Evolutionary conservation across 306 rosid species (phyloP).

Genomic region (Cucumis sativus): DNA sequence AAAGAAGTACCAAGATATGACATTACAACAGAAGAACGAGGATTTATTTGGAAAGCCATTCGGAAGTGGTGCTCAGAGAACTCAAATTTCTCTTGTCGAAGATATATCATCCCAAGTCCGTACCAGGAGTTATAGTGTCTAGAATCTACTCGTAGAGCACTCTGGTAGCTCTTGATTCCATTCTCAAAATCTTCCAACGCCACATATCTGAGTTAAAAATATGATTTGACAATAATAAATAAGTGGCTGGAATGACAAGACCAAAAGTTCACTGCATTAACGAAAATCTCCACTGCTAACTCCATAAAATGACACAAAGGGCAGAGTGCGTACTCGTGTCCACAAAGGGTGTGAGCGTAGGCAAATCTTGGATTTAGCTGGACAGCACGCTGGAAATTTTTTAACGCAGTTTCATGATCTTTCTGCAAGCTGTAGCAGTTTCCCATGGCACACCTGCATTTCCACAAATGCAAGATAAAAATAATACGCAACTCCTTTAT

Average conservation of each 20-base stretch:
- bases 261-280: not conserved
- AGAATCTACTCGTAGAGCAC: conserved; percentile 76
- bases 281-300: not conserved
- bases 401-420: conserved; percentile 52
- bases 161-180: conserved; percentile 87
- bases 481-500: not conserved
- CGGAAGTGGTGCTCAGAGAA: conserved; percentile 91
- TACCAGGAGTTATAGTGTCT: conserved; percentile 96
- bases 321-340: conserved; percentile 71
- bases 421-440: conserved; percentile 58
- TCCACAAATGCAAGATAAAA: conserved; percentile 8
- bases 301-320: not conserved
- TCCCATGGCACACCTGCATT: conserved; percentile 57
- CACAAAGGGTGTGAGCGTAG: conserved; percentile 98
- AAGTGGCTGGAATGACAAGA: conserved; percentile 8
- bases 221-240: conserved; percentile 14
- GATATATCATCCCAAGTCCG: conserved; percentile 96
- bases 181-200: conserved; percentile 94
- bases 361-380: conserved; percentile 86
- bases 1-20: conserved; percentile 84
- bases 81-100: conserved; percentile 89
- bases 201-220: conserved; percentile 49
- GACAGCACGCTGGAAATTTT: conserved; percentile 93
- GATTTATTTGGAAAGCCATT: conserved; percentile 74
- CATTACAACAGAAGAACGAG: conserved; percentile 83